Base-by-base conservation (phyloP, 2,329 filamentous ascomycete species). In the Diaporthe vexans region DNA sequence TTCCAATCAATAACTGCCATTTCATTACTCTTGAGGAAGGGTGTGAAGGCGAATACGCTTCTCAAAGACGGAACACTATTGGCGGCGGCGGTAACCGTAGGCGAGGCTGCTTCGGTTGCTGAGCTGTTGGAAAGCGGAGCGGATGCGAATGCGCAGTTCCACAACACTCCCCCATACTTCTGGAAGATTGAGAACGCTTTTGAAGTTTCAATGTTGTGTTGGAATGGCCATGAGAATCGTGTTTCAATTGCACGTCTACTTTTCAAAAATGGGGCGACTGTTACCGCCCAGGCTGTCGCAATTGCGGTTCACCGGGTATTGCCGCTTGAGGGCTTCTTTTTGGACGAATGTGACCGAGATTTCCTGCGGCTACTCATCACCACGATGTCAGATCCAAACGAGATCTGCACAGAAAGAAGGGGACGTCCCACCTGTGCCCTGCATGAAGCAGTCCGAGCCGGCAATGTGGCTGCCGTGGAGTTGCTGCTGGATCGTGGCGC, bases 111-210 rank as follows among this genome's bases (percentile, higher is more conserved):
- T 21, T 35, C 5, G 17, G 33, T 15, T 7, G 17, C 54, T 4
- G 54, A 40, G 7, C 29, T 57, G 19, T 35, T 57, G 54, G 17
- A 33, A 21, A n/a, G 21, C 0, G 54, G 29, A 19, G 54, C 29
- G 9, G 29, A 35, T 19, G 29, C 35, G 4, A 57, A 35, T 3
- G 1, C 4, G 4, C 29, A 57, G 29, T 29, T 29, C 17, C 15
- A 7, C 7, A 1, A 7, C 35, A 8, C 9, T 8, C 1, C 7
- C 6, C 1, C 3, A 8, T 6, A 37, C 9, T 4, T 1, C 9
- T 4, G 19, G 19, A 5, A n/a, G 21, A 6, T 35, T 15, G 21
- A 24, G 7, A 21, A 57, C 33, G 54, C 24, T 35, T 17, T 57
- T 8, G 54, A 35, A 29, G 54, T 26, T n/a, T 17, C 8, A 15